Evolutionary conservation across 768 basidiomycete genomes (phyloP), one percentile per base, ranked within the genome.

Genomic region (Leccinum fibrillosum): DNA sequence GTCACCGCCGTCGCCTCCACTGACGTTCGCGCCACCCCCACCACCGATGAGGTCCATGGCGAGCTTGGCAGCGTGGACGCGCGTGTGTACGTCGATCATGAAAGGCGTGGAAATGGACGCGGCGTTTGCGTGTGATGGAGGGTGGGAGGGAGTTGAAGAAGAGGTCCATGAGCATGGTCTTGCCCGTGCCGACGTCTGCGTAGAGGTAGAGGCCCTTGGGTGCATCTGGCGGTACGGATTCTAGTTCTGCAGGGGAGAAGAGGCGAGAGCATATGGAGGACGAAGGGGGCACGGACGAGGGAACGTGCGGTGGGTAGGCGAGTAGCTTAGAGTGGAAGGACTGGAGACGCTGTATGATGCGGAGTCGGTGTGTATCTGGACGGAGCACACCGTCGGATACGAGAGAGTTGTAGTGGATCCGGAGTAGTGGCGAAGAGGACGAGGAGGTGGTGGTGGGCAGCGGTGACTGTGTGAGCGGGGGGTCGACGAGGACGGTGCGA

Each of bases 101-200:
- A 99, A 98, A 25, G 1, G 94, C 92, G 69, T 98, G 95, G 71
- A 99, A 99, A 73, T 99, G 97, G 15, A 98, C 93, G 32, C 97
- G 82, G 54, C 91, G 87, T 74, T 92, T 92, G 58, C 84, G 82
- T 48, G 74, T 82, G 54, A 90, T 76, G 45, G 80, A 76, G 0
- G 80, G 66, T 1, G 90, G 89, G 1, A 97, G 84, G 2, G 94
- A 86, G 62, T 86, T 83, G 77, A 90, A 94, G 74, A 97, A 97
- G 23, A 99, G 80, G 73, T 99, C 97, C 97, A 99, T 99, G 61
- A 99, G 86, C 95, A 98, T 98, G 0, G 90, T 90, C 78, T 98
- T 98, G 15, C 97, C 96, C 9, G 96, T 97, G 2, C 96, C 96
- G 59, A 98, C 97, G 64, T 94, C 91, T 35, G 97, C 97, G 70